Base-by-base conservation (phyloP, 768 basidiomycete genomes). In the Russula ochroleuca region DNA sequence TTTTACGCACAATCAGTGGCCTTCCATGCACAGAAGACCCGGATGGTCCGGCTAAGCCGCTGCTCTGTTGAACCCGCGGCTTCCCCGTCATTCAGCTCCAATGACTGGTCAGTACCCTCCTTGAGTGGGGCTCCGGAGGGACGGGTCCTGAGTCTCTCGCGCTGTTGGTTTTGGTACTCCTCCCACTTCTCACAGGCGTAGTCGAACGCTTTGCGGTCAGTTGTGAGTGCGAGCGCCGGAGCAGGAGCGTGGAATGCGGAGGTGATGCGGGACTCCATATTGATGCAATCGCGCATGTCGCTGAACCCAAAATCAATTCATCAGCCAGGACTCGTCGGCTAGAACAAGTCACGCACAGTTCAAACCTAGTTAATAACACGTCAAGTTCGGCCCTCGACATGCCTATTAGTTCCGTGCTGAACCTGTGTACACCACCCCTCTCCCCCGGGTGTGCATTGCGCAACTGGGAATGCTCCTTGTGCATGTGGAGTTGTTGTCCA, bases 331-430 rank as follows among this genome's bases (percentile, higher is more conserved):
- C 17, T 25, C 23, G 7, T 9, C 31, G 13, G 33, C 38, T 19
- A 56, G 64, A 50, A 40, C 49, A 40, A 17, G 17, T 62, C 14
- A 78, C 87, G 73, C 69, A 88, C 88, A 87, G 71, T 40, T 85
- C 81, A 66, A 87, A 89, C 62, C 79, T 77, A 43, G 71, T 73
- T 64, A 88, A 69, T 33, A 87, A 73, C 35, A 74, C 76, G 66
- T 89, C 85, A 66, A 87, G 88, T 50, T 87, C 85, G 47, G 81
- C 77, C 63, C 87, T 73, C 10, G 79, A 81, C 73, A 89, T 75
- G 15, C 79, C 77, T 57, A 77, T 64, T 28, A 88, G 76, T 25
- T 73, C 75, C 21, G 53, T 6, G 19, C 43, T n/a, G 59, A 65
- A 65, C 53, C 15, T 56, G 59, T 28, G 41, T 15, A 38, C n/a